Evolutionary conservation across 805 yeast genomes (phyloP).

Genomic region (Yamadazyma insecticola): DNA sequence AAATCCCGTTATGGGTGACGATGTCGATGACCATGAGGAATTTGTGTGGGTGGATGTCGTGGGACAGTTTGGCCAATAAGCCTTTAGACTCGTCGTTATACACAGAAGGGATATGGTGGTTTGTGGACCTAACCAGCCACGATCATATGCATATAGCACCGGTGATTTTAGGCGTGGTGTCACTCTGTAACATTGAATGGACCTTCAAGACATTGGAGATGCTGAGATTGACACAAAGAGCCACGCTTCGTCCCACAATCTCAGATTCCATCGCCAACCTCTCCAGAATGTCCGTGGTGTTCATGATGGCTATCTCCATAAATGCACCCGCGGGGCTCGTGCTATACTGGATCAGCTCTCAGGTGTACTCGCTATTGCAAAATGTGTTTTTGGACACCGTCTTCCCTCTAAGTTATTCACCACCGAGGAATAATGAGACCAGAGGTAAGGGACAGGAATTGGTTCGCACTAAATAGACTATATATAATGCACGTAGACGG

Average conservation of each 20-base stretch:
- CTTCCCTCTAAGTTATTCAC: conserved; percentile 55
- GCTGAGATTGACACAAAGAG: conserved; percentile 38
- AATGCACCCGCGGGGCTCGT: conserved; percentile 83
- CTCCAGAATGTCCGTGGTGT: conserved; percentile 70
- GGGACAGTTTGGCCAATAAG: conserved; percentile 36
- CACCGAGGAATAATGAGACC: no score
- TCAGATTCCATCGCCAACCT: conserved; percentile 63
- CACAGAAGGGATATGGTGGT: conserved; percentile 58
- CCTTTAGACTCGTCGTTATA: conserved; percentile 49
- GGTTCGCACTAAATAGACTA: no score
- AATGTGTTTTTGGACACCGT: conserved; percentile 64
- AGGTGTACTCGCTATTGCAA: conserved; percentile 69
- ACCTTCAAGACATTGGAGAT: conserved; percentile 60
- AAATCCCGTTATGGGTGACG: conserved; percentile 82
- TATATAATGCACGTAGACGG: no score
- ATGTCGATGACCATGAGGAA: conserved; percentile 72
- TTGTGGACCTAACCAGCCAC: conserved; percentile 51
- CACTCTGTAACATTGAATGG: conserved; percentile 81
- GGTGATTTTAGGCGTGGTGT: conserved; percentile 59
- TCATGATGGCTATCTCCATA: conserved; percentile 77
- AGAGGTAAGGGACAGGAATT: no score
- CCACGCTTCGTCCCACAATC: conserved; percentile 49
- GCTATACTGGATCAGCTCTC: conserved; percentile 89
- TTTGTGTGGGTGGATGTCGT: conserved; percentile 62
- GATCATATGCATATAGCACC: conserved; percentile 69